phyloP scores from a whole-genome alignment of 1,284 basidiomycete genomes.

The Ceratobasidium sp. region DNA sequence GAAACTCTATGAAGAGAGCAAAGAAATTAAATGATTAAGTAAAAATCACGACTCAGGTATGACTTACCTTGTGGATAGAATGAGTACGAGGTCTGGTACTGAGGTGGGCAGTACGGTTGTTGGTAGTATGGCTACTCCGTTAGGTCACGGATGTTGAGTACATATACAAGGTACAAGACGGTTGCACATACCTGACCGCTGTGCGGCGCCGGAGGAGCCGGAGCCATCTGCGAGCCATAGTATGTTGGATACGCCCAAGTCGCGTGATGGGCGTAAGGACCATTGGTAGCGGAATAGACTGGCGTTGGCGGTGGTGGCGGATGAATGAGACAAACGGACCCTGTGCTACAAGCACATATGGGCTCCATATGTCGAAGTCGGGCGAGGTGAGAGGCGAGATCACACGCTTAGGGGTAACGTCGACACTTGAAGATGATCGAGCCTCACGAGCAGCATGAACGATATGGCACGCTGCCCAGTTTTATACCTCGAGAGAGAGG shows the following conservation, averaged over 20 bases:
- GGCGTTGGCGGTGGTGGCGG: neutral
- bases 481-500: neutral
- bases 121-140: neutral
- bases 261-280: neutral
- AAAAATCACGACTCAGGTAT: neutral
- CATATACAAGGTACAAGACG: neutral
- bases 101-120: conserved; percentile 1
- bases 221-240: neutral
- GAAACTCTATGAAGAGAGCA: neutral
- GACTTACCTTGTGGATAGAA: neutral
- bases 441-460: neutral
- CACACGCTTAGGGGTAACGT: too few species aligned
- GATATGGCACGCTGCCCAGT: neutral
- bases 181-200: neutral
- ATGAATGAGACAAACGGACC: neutral
- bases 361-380: neutral
- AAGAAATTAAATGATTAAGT: neutral
- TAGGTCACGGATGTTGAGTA: neutral
- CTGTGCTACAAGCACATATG: neutral
- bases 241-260: conserved; percentile 1
- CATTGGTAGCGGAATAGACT: neutral
- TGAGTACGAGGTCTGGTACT: conserved; percentile 5
- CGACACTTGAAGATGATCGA: neutral
- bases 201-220: neutral
- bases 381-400: neutral